phyloP scores from a whole-genome alignment of 1,284 basidiomycete genomes.

The Fistulinella staudtii region DNA sequence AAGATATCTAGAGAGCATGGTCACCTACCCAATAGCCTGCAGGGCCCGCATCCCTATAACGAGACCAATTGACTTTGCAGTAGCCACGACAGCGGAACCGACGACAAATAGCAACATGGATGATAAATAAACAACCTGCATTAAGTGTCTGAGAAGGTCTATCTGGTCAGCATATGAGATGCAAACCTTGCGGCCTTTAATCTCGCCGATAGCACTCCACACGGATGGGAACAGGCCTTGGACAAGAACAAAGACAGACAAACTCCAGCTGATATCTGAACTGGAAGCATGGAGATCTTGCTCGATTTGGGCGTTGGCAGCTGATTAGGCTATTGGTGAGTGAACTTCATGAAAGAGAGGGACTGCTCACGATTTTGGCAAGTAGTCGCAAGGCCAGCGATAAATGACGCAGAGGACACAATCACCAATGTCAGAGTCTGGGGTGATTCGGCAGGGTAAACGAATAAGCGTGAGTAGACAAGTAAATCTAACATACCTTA shows the following conservation, averaged over 20 bases:
- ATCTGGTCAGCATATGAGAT: background rate
- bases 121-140: conserved; percentile 61
- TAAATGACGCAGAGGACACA: conserved; percentile 62
- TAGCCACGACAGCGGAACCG: conserved; percentile 63
- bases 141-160: background rate
- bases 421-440: conserved; percentile 56
- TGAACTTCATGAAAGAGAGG: background rate
- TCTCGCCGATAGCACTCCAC: conserved; percentile 76
- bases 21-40: conserved; percentile 60
- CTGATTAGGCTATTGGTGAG: conserved; percentile 28
- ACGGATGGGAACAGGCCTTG: conserved; percentile 67
- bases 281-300: conserved; percentile 62
- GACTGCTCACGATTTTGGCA: conserved; percentile 61
- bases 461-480: background rate
- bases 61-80: conserved; percentile 58
- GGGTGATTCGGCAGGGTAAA: background rate
- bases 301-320: conserved; percentile 70
- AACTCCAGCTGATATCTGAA: conserved; percentile 66
- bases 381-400: conserved; percentile 65
- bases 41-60: conserved; percentile 73
- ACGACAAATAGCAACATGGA: conserved; percentile 60
- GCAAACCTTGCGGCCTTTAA: conserved; percentile 72
- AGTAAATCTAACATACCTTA: conserved; percentile 43
- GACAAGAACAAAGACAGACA: conserved; percentile 77
- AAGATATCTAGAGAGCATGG: too few species aligned